These are phyloP conservation scores for Boletus rubroflammeus DNA, from an alignment of 768 basidiomycete species.

Conservation along the genomic window DNA sequence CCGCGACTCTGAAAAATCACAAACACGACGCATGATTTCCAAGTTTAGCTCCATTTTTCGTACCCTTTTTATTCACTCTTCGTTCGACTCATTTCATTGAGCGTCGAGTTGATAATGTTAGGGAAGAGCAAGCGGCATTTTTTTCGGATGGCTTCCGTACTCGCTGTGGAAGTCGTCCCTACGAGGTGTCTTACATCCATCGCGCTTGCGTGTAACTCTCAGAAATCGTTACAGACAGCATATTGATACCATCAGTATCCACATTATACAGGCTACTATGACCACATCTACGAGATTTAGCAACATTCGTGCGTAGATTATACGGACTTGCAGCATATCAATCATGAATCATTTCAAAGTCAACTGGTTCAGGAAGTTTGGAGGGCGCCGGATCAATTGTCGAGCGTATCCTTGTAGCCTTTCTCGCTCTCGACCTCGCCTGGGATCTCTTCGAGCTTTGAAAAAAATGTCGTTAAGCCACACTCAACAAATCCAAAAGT, in stretches of 20 bases:
- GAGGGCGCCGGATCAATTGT: conserved; percentile 14
- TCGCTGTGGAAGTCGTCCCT: conserved; percentile 44
- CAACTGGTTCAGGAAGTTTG: too few relatives aligned
- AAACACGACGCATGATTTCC: background rate
- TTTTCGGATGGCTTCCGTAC: conserved; percentile 50
- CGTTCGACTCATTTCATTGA: conserved; percentile 41
- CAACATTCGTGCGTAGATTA: background rate
- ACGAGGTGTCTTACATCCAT: conserved; percentile 57
- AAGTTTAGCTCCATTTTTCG: background rate
- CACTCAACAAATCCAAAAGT: too few relatives aligned
- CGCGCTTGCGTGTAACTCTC: background rate
- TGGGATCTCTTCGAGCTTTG: conserved; percentile 56
- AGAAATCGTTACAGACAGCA: too few relatives aligned
- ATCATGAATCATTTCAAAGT: background rate
- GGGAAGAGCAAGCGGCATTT: conserved; percentile 52
- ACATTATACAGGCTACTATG: conserved; percentile 8
- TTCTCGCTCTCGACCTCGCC: conserved; percentile 62
- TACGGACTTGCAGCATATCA: background rate
- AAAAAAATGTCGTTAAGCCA: background rate
- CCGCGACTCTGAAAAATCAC: background rate
- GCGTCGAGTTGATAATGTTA: conserved; percentile 49
- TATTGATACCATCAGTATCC: conserved; percentile 4
- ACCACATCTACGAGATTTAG: background rate
- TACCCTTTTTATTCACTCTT: conserved; percentile 47
- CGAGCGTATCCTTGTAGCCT: conserved; percentile 43